Percentiles rank a stretch among this genome's conserved stretches.
Conservation (phyloP, 331 rosid species). For the Arachis monticola region DNA sequence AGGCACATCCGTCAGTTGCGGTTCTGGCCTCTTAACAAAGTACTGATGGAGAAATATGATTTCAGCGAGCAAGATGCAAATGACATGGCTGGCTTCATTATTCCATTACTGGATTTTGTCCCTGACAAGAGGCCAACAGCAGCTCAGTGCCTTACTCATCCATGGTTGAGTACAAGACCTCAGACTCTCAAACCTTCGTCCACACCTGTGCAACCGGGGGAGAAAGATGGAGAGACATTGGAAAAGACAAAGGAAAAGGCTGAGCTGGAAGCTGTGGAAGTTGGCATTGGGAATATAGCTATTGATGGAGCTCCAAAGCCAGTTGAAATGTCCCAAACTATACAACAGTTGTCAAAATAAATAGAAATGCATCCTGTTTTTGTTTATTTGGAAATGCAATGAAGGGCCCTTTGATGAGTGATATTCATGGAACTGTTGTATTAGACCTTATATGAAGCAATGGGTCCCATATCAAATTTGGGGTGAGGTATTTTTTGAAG, state of each 20-base stretch:
- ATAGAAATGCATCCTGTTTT: conserved; percentile 35
- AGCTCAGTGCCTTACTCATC: conserved; percentile 73
- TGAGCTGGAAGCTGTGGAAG: conserved; percentile 63
- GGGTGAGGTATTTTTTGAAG: conserved; percentile 15
- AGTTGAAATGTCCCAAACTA: conserved; percentile 40
- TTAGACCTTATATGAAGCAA: conserved; percentile 17
- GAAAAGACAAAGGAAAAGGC: conserved; percentile 50
- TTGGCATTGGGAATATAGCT: conserved; percentile 60
- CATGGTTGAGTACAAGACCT: conserved; percentile 72
- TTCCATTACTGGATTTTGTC: conserved; percentile 76
- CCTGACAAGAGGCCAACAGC: conserved; percentile 90
- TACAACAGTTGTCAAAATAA: conserved; percentile 24
- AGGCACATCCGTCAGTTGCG: conserved; percentile 80
- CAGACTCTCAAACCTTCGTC: conserved; percentile 57
- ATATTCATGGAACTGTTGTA: conserved; percentile 26
- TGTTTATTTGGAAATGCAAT: conserved; percentile 32
- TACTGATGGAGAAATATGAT: conserved; percentile 71
- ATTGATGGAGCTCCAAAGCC: conserved; percentile 56
- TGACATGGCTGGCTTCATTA: conserved; percentile 65
- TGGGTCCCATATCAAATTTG: background rate
- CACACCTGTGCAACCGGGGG: conserved; percentile 40
- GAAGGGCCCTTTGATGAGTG: conserved; percentile 31
- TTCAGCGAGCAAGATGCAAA: conserved; percentile 77
- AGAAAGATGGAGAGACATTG: conserved; percentile 34
- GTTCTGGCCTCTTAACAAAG: conserved; percentile 81